Percentiles rank a stretch among this genome's conserved stretches.
Conservation (phyloP, 352 stramenopile genomes). For the Phytopythium sindhum region DNA sequence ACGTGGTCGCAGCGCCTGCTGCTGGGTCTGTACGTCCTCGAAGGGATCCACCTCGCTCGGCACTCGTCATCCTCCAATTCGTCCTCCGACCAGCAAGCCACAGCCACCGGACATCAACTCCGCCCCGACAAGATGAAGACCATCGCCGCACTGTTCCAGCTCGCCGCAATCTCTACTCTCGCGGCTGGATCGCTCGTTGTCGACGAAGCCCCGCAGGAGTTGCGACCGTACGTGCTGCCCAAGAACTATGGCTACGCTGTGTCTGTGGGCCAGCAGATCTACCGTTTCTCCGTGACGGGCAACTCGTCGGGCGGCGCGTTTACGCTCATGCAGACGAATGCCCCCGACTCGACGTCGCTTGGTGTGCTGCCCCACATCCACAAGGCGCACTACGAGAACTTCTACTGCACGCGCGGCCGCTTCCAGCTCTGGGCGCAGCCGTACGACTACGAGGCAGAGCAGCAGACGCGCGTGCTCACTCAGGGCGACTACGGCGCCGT, state of each 20-base stretch:
- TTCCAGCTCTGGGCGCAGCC: constrained; percentile 49
- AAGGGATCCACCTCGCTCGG: too few species aligned
- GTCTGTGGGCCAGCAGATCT: constrained; percentile 38
- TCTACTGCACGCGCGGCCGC: constrained; percentile 50
- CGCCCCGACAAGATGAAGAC: constrained; percentile 34
- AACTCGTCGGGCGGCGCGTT: constrained; percentile 39
- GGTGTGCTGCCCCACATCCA: constrained; percentile 52
- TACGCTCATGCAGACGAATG: constrained; percentile 41
- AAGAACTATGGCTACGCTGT: constrained; percentile 39
- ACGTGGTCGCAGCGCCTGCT: too few species aligned
- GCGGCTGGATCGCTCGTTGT: constrained; percentile 33
- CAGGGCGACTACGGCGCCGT: constrained; percentile 54
- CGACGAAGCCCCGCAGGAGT: constrained; percentile 31
- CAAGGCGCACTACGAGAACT: constrained; percentile 60
- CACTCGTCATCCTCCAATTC: background rate
- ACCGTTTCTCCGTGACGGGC: constrained; percentile 50
- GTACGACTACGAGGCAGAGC: constrained; percentile 18
- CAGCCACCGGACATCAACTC: too few species aligned
- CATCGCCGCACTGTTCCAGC: constrained; percentile 12
- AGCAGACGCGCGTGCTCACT: constrained; percentile 46
- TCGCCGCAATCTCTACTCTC: constrained; percentile 14
- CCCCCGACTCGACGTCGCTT: constrained; percentile 39
- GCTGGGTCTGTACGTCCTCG: too few species aligned
- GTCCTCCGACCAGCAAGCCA: background rate
- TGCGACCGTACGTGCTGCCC: constrained; percentile 44